phyloP scores from a whole-genome alignment of 345 rosid species.

The Rhodamnia rubescens region DNA sequence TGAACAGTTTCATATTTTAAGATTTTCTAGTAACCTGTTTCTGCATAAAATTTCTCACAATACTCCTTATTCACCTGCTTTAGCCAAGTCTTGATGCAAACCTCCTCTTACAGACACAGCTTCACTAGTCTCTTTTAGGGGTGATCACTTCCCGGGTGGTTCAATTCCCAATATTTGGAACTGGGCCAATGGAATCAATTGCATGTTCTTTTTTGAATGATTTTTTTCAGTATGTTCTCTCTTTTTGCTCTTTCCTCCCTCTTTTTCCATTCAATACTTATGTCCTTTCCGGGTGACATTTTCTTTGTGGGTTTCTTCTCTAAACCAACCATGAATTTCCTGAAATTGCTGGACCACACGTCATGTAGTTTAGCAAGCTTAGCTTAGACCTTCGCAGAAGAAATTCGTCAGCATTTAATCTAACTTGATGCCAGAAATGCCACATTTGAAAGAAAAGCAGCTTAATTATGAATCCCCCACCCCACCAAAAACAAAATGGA shows the following conservation, averaged over 20 bases:
- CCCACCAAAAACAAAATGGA: background rate
- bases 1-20: background rate
- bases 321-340: background rate
- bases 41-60: background rate
- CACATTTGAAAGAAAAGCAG: background rate
- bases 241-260: background rate
- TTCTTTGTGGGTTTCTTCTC: background rate
- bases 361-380: background rate
- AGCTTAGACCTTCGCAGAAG: background rate
- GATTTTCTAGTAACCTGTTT: background rate
- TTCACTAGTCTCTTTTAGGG: background rate
- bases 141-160: too few relatives aligned
- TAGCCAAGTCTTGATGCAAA: background rate
- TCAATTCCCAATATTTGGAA: too few relatives aligned
- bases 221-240: background rate
- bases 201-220: too few relatives aligned
- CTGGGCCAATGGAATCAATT: too few relatives aligned
- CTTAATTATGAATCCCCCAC: background rate
- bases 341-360: background rate
- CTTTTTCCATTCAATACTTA: background rate
- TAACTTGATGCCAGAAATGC: background rate
- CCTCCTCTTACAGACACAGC: background rate
- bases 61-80: background rate
- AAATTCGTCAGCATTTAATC: background rate
- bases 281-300: background rate